Base-by-base conservation (phyloP, 2,329 filamentous ascomycete genomes). In the Acrocalymma vagum region DNA sequence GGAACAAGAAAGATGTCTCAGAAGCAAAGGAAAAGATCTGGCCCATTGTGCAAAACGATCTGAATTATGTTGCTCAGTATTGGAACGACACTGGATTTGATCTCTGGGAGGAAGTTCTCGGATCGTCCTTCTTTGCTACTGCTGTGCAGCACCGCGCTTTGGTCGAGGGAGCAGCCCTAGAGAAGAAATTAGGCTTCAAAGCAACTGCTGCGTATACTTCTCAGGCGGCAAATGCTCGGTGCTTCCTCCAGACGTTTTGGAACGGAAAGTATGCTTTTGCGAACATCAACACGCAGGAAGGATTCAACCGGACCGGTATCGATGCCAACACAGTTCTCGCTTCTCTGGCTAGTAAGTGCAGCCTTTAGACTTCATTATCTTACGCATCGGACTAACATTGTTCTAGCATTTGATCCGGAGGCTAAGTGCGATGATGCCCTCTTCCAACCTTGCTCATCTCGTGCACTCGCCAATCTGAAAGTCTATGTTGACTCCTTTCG, bases 41-140 rank as follows among this genome's bases (percentile, higher is more conserved):
- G 87, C 87, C 88, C 2, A 75, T 92, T 33, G 80, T 90, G 30
- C 75, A 78, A 36, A 92, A 90, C 52, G 89, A 93, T 57, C 75
- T 94, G 17, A 78, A 78, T 38, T 93, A 92, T 50, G 84, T 90
- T 8, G 78, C 83, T 1, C 81, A 89, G 60, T 88, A 88, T 71
- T 78, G 76, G 71, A 80, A 77, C 45, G 64, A 74, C 23, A 76
- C 76, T 3, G 77, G 75, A 5, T 93, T 83, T 58, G 89, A 94
- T 63, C 77, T 94, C 3, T 94, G 89, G 89, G 89, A 94, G 64
- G 89, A 93, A 65, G 82, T 91, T 9, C 72, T 75, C 21, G 87
- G 87, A 28, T 84, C 81, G 24, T 91, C 88, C 0, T 93, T 91
- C 74, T 94, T 92, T 70, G 92, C 88, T 2, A 72, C 83, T 26